These are phyloP conservation scores for Lathyrus tuberosus DNA, from an alignment of 306 rosid genomes.

Conservation along the genomic window DNA sequence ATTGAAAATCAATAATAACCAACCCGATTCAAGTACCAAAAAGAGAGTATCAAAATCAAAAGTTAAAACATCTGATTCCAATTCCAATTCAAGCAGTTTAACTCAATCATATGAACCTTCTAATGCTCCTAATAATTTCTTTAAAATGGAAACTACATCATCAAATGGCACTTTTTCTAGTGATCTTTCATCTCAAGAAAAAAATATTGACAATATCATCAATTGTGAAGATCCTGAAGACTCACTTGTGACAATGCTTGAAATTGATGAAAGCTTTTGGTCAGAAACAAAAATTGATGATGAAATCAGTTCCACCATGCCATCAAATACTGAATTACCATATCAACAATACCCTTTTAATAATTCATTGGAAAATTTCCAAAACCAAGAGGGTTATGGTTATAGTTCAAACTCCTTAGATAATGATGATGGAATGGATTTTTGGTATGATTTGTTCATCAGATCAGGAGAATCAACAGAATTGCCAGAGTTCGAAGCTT, in stretches of 20 bases:
- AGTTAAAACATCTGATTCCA: conserved; percentile 34
- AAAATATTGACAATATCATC: not conserved
- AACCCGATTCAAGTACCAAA: conserved; percentile 2
- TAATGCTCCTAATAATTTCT: conserved; percentile 27
- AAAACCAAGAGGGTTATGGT: not conserved
- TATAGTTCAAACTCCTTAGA: not conserved
- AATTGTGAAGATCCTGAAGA: conserved; percentile 39
- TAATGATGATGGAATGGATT: conserved; percentile 64
- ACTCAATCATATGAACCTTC: conserved; percentile 36
- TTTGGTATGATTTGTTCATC: conserved; percentile 69
- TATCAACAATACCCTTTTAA: conserved; percentile 15
- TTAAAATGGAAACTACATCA: conserved; percentile 31
- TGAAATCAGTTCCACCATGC: conserved; percentile 23
- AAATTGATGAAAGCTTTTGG: conserved; percentile 63
- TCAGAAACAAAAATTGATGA: conserved; percentile 44
- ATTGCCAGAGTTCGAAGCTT: conserved; percentile 49
- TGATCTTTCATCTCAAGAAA: conserved; percentile 42
- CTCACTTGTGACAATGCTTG: conserved; percentile 27
- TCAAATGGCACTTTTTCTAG: conserved; percentile 46
- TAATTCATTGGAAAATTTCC: conserved; percentile 20
- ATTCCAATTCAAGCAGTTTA: conserved; percentile 34
- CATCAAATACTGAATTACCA: conserved; percentile 32
- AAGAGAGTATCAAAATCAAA: conserved; percentile 30
- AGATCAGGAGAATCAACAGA: conserved; percentile 57
- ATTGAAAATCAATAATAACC: conserved; percentile 25